These are phyloP conservation scores for Lachnellula occidentalis DNA, from an alignment of 2,329 filamentous ascomycete genomes.

Conservation along the genomic window DNA sequence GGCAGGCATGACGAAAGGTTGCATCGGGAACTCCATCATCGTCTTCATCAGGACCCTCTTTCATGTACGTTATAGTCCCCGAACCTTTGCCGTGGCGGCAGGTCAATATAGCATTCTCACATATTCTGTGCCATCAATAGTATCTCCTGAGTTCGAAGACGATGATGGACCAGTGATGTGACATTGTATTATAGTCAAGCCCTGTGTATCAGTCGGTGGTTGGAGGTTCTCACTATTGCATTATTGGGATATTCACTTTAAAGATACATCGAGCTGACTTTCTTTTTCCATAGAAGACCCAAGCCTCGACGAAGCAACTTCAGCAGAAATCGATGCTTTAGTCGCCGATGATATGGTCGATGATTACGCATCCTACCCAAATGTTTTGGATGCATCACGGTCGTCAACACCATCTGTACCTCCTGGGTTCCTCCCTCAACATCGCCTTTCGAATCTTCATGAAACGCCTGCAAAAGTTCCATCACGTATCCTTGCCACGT, in stretches of 20 bases:
- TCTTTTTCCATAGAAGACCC: slow-evolving; percentile 51
- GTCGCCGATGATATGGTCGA: slow-evolving; percentile 49
- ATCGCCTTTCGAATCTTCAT: slow-evolving; percentile 32
- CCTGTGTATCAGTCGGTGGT: slow-evolving; percentile 26
- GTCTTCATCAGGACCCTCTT: slow-evolving; percentile 53
- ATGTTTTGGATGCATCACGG: slow-evolving; percentile 22
- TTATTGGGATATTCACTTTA: not conserved
- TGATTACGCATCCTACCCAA: slow-evolving; percentile 13
- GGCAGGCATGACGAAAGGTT: slow-evolving; percentile 22
- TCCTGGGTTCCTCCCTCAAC: slow-evolving; percentile 37
- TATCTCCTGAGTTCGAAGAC: slow-evolving; percentile 43
- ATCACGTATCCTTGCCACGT: slow-evolving; percentile 25
- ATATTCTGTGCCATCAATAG: slow-evolving; percentile 36
- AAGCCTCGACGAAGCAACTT: slow-evolving; percentile 55
- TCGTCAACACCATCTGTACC: slow-evolving; percentile 38
- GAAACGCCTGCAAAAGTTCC: slow-evolving; percentile 21
- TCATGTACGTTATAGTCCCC: slow-evolving; percentile 61
- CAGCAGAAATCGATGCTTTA: slow-evolving; percentile 58
- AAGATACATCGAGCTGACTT: slow-evolving; percentile 19
- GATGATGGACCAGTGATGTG: slow-evolving; percentile 57
- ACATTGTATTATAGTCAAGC: slow-evolving; percentile 25
- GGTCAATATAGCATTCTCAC: slow-evolving; percentile 46
- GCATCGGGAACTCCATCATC: slow-evolving; percentile 62
- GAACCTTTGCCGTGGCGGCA: slow-evolving; percentile 36
- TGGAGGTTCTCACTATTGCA: slow-evolving; percentile 35